phyloP scores from a whole-genome alignment of 1,284 basidiomycete genomes.

The Neotropicomus parvogracilis region DNA sequence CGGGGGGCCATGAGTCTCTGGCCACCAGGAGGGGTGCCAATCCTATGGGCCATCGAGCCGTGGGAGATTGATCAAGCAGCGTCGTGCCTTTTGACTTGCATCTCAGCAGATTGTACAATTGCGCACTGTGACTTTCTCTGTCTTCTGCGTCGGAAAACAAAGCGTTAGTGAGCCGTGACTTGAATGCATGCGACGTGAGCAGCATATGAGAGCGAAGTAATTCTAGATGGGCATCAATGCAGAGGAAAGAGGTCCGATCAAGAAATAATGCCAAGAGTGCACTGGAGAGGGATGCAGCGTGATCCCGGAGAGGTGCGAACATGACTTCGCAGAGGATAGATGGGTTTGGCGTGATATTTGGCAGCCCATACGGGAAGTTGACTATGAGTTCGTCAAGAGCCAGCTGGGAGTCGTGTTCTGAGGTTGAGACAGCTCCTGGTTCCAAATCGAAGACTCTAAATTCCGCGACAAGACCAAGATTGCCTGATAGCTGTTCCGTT shows the following conservation, averaged over 20 bases:
- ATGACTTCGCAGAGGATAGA: constrained; percentile 55
- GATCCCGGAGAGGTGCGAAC: constrained; percentile 52
- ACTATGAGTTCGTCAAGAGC: constrained; percentile 47
- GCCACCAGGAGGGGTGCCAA: constrained; percentile 68
- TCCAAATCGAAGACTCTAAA: constrained; percentile 65
- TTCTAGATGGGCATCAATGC: constrained; percentile 58
- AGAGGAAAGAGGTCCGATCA: constrained; percentile 49
- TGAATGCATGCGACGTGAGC: constrained; percentile 63
- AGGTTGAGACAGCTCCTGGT: constrained; percentile 46
- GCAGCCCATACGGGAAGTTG: constrained; percentile 55
- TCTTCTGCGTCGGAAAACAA: constrained; percentile 67
- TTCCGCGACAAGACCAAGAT: constrained; percentile 38
- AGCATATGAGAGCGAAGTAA: constrained; percentile 70
- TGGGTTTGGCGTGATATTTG: constrained; percentile 61
- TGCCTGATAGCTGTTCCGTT: not conserved
- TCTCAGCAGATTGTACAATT: constrained; percentile 36
- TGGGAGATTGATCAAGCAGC: constrained; percentile 8
- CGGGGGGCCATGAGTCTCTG: constrained; percentile 77
- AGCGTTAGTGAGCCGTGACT: constrained; percentile 56
- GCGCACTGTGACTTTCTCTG: constrained; percentile 37
- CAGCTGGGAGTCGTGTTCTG: constrained; percentile 28
- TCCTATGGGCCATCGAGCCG: constrained; percentile 62
- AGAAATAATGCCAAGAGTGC: constrained; percentile 61
- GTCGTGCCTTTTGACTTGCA: constrained; percentile 27
- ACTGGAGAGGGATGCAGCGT: constrained; percentile 56